phyloP scores from a whole-genome alignment of 306 rosid species.

The Vigna nakashimae region DNA sequence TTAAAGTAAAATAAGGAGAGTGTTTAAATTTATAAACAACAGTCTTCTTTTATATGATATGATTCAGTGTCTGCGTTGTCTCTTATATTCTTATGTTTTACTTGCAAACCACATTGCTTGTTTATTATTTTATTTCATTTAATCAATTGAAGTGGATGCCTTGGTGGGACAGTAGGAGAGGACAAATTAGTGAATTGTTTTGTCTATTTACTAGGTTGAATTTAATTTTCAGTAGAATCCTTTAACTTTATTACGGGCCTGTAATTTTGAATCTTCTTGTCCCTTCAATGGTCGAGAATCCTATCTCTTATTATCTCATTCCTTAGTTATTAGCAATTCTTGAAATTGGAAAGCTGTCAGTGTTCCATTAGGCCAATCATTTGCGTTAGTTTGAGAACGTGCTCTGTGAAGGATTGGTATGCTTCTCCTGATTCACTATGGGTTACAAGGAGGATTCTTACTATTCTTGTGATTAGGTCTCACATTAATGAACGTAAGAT shows the following conservation, averaged over 20 bases:
- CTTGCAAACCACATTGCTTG: not conserved
- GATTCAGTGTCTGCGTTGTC: not conserved
- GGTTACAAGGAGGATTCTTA: not conserved
- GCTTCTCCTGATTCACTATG: not conserved
- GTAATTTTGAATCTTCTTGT: slow-evolving; percentile 1
- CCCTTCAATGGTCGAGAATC: not conserved
- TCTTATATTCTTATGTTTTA: not conserved
- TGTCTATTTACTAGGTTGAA: not conserved
- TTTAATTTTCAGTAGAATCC: not conserved
- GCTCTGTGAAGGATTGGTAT: not conserved
- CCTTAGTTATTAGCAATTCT: not conserved
- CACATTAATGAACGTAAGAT: not conserved
- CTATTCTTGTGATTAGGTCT: not conserved
- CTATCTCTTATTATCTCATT: not conserved
- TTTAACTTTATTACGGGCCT: not conserved
- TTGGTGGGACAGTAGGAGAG: too few species aligned
- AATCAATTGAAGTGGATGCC: too few species aligned
- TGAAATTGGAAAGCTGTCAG: not conserved
- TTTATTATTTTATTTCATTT: not conserved
- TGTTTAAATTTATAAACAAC: not conserved
- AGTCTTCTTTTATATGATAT: not conserved
- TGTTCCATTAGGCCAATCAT: not conserved
- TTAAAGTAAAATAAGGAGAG: not conserved
- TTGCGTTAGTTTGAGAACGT: not conserved
- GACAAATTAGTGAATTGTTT: too few species aligned